Evolutionary conservation across 2,329 filamentous ascomycete species (phyloP).

Genomic region (Alternaria incomplexa): DNA sequence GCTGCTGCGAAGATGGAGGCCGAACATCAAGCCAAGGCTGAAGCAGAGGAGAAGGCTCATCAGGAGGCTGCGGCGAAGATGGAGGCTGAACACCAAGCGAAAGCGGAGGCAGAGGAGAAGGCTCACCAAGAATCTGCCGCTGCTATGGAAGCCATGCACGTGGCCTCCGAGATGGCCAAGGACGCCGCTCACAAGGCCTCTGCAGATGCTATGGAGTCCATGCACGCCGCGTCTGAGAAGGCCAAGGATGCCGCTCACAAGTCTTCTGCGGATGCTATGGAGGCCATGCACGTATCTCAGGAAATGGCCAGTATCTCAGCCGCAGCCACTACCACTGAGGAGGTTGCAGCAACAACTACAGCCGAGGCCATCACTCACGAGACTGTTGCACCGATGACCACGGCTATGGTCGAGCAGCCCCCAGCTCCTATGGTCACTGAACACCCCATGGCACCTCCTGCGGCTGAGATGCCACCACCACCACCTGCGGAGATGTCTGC

Average conservation of each 20-base stretch:
- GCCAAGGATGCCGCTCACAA: conserved; percentile 15
- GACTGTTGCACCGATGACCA: conserved; percentile 3
- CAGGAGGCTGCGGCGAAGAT: conserved; percentile 17
- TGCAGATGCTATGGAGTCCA: conserved; percentile 21
- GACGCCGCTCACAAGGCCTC: conserved; percentile 12
- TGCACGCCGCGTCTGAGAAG: conserved; percentile 14
- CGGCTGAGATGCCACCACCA: background rate
- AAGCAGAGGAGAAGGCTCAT: conserved; percentile 21
- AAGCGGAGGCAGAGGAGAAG: conserved; percentile 9
- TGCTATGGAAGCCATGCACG: conserved; percentile 19
- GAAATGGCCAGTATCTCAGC: conserved; percentile 14
- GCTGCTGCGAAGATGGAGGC: conserved; percentile 22
- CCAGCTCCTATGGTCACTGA: conserved; percentile 1
- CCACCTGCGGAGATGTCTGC: background rate
- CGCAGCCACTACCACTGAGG: conserved; percentile 1
- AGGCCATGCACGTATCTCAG: conserved; percentile 17
- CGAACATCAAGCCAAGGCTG: conserved; percentile 21
- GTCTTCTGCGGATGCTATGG: conserved; percentile 15
- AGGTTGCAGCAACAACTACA: background rate
- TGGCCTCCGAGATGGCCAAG: conserved; percentile 14
- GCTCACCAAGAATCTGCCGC: conserved; percentile 15
- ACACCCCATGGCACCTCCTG: background rate
- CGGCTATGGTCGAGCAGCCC: background rate
- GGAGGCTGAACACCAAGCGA: conserved; percentile 15
- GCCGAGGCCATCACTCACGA: conserved; percentile 11